phyloP scores from a whole-genome alignment of 2,329 filamentous ascomycete species.

The Bipolaris bicolor region DNA sequence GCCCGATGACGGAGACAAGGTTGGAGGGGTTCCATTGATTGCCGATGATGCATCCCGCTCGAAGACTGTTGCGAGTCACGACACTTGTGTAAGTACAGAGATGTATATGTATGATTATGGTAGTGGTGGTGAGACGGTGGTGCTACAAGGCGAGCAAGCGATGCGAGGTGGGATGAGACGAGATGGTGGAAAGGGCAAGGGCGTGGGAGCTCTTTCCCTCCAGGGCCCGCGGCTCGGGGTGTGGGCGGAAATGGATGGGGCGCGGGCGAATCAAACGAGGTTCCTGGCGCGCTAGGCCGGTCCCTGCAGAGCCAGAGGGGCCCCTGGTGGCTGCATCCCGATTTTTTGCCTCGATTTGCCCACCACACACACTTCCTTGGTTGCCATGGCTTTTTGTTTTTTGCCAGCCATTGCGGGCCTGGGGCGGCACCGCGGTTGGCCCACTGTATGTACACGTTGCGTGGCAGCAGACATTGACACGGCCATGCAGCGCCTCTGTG shows the following conservation, averaged over 20 bases:
- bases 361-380: neutral
- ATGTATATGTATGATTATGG: neutral
- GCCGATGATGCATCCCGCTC: neutral
- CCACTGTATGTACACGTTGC: neutral
- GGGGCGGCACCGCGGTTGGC: neutral
- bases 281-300: constrained; percentile 18
- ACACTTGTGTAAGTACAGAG: neutral
- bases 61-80: neutral
- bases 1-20: constrained; percentile 1
- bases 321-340: constrained; percentile 11
- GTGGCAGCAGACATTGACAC: neutral
- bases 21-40: neutral
- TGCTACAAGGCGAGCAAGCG: neutral
- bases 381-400: neutral
- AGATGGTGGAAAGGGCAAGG: neutral
- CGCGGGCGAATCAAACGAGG: constrained; percentile 15
- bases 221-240: neutral
- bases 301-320: constrained; percentile 24
- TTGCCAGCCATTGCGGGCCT: constrained; percentile 19
- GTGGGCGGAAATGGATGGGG: constrained; percentile 10
- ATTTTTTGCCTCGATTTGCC: constrained; percentile 16
- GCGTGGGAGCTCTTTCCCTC: neutral
- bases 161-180: neutral
- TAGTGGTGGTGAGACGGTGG: neutral
- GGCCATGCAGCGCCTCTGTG: neutral